phyloP scores from a whole-genome alignment of 257 asterid genomes.

The Solanum etuberosum region DNA sequence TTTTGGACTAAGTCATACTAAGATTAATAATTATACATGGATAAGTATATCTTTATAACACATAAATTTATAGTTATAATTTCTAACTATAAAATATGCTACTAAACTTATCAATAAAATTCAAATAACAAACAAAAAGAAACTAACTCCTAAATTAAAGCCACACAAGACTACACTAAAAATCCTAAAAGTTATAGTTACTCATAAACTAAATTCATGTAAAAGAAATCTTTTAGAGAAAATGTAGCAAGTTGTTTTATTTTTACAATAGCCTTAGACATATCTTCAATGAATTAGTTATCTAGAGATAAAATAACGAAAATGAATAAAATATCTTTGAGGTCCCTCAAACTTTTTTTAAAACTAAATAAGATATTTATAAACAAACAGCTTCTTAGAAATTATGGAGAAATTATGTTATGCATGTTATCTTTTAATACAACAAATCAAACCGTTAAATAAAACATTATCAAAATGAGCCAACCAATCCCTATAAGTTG shows the following conservation, averaged over 20 bases:
- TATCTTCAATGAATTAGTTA: neutral
- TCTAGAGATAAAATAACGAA: neutral
- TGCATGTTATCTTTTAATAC: neutral
- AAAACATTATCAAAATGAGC: accelerated
- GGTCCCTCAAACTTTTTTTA: neutral
- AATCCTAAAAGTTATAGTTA: no score
- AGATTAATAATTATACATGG: neutral
- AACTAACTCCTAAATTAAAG: neutral
- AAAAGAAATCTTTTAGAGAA: neutral
- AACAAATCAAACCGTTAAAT: neutral
- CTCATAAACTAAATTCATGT: no score
- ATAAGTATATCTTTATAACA: no score
- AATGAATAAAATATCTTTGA: neutral
- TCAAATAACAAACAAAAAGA: no score
- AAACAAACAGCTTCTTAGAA: neutral
- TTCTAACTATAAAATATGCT: neutral
- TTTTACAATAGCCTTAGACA: neutral
- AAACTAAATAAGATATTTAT: no score
- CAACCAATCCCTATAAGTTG: neutral
- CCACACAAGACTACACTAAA: no score
- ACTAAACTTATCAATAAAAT: no score
- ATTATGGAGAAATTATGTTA: no score
- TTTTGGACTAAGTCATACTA: neutral
- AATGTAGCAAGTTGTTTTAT: neutral
- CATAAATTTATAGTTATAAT: neutral